Evolutionary conservation across 257 asterid species (phyloP).

Genomic region (Handroanthus guayacan): DNA sequence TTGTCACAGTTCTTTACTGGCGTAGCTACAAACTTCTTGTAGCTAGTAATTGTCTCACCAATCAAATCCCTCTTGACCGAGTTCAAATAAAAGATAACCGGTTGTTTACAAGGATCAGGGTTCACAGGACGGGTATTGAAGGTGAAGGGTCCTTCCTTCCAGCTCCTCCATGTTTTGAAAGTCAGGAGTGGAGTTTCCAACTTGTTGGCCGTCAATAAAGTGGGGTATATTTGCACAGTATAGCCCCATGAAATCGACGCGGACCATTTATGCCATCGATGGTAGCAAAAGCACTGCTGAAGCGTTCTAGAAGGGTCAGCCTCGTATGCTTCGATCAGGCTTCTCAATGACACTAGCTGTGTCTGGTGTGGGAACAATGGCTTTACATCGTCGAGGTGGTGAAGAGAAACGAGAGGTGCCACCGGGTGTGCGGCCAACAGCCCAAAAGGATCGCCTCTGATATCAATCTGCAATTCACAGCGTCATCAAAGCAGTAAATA

Average conservation of each 20-base stretch:
- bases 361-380: slow-evolving; percentile 68
- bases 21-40: slow-evolving; percentile 42
- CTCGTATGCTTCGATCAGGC: slow-evolving; percentile 59
- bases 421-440: slow-evolving; percentile 86
- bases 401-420: slow-evolving; percentile 85
- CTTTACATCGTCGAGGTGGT: slow-evolving; percentile 72
- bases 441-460: slow-evolving; percentile 79
- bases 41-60: slow-evolving; percentile 54
- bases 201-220: slow-evolving; percentile 55
- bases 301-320: slow-evolving; percentile 64
- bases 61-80: slow-evolving; percentile 35
- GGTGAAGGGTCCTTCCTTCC: slow-evolving; percentile 72
- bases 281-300: slow-evolving; percentile 79
- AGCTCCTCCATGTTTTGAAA: slow-evolving; percentile 77
- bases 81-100: slow-evolving; percentile 57
- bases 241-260: slow-evolving; percentile 92
- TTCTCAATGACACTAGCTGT: slow-evolving; percentile 59
- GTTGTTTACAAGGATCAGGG: slow-evolving; percentile 62
- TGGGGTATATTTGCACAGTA: slow-evolving; percentile 68
- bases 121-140: slow-evolving; percentile 79
- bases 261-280: slow-evolving; percentile 65
- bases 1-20: slow-evolving; percentile 42
- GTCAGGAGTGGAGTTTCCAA: slow-evolving; percentile 76
- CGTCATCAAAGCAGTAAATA: too few relatives aligned
- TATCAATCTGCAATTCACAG: slow-evolving; percentile 62